Evolutionary conservation across 805 yeast species (phyloP).

Genomic region (Lipomyces sp.): DNA sequence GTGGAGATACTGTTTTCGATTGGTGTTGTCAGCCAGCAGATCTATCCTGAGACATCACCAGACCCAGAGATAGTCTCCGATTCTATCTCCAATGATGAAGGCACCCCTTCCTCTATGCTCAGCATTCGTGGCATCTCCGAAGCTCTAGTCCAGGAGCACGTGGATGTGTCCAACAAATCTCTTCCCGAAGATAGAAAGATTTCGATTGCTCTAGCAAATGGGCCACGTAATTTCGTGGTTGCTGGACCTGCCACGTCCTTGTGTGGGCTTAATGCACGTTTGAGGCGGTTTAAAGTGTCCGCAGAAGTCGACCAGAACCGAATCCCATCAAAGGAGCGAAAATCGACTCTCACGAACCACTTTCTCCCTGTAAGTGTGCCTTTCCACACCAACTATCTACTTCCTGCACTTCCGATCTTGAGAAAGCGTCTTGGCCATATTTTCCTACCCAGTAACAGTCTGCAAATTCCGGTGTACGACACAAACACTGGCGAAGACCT

Average conservation of each 20-base stretch:
- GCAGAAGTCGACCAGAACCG: slow-evolving; percentile 94
- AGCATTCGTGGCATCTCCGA: slow-evolving; percentile 85
- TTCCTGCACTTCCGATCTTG: slow-evolving; percentile 70
- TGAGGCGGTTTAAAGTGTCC: slow-evolving; percentile 93
- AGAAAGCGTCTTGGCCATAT: slow-evolving; percentile 68
- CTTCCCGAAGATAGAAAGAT: slow-evolving; percentile 90
- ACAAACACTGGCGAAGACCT: slow-evolving; percentile 84
- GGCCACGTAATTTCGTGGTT: slow-evolving; percentile 93
- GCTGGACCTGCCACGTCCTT: slow-evolving; percentile 98
- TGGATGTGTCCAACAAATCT: slow-evolving; percentile 88
- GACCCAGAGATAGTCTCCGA: slow-evolving; percentile 93
- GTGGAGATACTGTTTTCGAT: slow-evolving; percentile 86
- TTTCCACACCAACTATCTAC: slow-evolving; percentile 88
- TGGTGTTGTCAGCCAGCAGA: slow-evolving; percentile 88
- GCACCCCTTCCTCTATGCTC: slow-evolving; percentile 96
- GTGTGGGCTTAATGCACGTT: slow-evolving; percentile 88
- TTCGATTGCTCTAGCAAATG: slow-evolving; percentile 87
- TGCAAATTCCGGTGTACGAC: slow-evolving; percentile 88
- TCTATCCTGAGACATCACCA: slow-evolving; percentile 90
- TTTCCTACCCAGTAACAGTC: slow-evolving; percentile 57
- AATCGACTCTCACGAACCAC: slow-evolving; percentile 87
- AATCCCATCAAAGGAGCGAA: slow-evolving; percentile 90
- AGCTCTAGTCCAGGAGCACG: slow-evolving; percentile 76
- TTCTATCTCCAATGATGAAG: slow-evolving; percentile 91
- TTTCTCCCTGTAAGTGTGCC: slow-evolving; percentile 96